These are phyloP conservation scores for Monosporozyma aquatica DNA, from an alignment of 805 yeast genomes.

Conservation along the genomic window DNA sequence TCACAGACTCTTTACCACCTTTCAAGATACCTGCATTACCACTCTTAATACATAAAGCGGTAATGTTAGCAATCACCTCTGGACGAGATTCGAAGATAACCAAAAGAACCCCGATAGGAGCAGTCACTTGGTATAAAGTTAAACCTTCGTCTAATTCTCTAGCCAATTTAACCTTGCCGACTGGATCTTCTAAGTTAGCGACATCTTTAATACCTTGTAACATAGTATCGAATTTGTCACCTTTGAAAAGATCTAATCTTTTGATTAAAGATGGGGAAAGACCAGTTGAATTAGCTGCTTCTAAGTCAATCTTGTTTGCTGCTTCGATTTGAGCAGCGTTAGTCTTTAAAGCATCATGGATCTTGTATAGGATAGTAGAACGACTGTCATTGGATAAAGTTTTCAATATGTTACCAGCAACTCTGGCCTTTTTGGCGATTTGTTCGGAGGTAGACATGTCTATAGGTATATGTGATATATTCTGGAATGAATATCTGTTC, in stretches of 20 bases:
- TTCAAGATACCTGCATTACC: constrained; percentile 95
- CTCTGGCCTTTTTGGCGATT: constrained; percentile 72
- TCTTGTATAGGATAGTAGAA: constrained; percentile 58
- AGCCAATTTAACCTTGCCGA: constrained; percentile 80
- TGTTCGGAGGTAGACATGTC: constrained; percentile 38
- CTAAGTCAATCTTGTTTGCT: constrained; percentile 72
- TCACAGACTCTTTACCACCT: constrained; percentile 90
- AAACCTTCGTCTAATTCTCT: constrained; percentile 85
- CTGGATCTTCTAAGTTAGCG: constrained; percentile 80
- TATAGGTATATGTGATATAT: no score
- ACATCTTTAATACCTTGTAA: constrained; percentile 91
- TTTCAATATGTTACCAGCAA: constrained; percentile 77
- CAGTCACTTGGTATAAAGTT: constrained; percentile 69
- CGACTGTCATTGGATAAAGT: constrained; percentile 67
- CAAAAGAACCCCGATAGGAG: constrained; percentile 89
- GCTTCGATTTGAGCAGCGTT: constrained; percentile 53
- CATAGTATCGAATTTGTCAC: constrained; percentile 89
- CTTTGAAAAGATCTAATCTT: constrained; percentile 70
- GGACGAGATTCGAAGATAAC: constrained; percentile 96
- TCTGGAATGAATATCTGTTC: no score
- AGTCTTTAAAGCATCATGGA: constrained; percentile 57
- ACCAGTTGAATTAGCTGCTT: constrained; percentile 50
- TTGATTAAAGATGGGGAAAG: constrained; percentile 67
- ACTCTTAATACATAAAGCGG: constrained; percentile 90
- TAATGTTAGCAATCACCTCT: constrained; percentile 95